Base-by-base conservation (phyloP, 495 filamentous ascomycete species). In the Staphylotrichum tortipilum region DNA sequence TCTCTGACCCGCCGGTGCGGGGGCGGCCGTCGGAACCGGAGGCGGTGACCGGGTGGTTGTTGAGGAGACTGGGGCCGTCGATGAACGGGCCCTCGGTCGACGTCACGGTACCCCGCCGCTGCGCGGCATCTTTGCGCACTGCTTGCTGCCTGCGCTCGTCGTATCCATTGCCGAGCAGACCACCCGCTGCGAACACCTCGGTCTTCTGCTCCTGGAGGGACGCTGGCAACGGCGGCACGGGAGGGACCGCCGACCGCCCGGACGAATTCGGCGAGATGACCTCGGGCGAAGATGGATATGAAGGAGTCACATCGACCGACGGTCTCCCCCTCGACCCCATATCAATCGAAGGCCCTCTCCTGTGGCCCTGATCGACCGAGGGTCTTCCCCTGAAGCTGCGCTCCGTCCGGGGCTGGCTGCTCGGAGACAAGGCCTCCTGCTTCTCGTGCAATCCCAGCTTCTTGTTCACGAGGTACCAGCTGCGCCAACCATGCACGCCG, bases 401-500 rank as follows among this genome's bases (percentile, higher is more conserved):
- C 9, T 39, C 45, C 0, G 28, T 19, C 19, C 11, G 17, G 7
- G 26, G 35, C 7, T 12, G 31, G 41, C 24, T 45, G 15, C 18
- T 19, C 23, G 31, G 18, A 9, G 33, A 26, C 11, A 29, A 18
- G 3, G 23, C 11, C 17, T 52, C 29, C 40, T 26, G 36, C 38
- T 55, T 39, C 15, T 43, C 38, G 14, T 52, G 40, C 21, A 62
- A 22, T 41, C 57, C 18, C 22, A 62, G 52, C 41, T 36, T 60
- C 56, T 45, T 65, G 61, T 84, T 80, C 24, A 87, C 80, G 18
- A 95, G 60, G 62, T 94, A 92, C 89, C 89, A 88, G 64, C 86
- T 90, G 48, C 92, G 73, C 91, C 88, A 96, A 37, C 70, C 68
- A 52, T 92, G 86, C 3, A 94, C 74, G 4, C 75, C 72, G 26